Evolutionary conservation across 106 monocot genomes (phyloP), one percentile per base, ranked within the genome.

Genomic region (Dactylorhiza incarnata): DNA sequence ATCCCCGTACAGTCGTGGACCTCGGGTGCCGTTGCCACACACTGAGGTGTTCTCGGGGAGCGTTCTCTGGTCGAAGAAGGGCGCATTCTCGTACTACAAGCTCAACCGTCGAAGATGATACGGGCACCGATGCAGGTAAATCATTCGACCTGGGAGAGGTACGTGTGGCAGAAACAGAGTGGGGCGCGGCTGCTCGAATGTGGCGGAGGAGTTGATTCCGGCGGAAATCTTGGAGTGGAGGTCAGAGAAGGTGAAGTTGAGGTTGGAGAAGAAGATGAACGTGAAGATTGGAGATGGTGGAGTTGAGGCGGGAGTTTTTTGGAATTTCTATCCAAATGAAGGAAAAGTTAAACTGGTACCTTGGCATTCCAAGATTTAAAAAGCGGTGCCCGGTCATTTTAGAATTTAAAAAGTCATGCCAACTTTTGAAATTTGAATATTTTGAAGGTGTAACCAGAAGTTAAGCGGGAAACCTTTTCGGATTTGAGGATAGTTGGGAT

Each of bases 31-130:
- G 72, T 77, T 74, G 73, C 45, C 46, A 77, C 89, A 90, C 3
- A 82, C 15, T 5, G 58, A 78, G 29, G 46, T 68, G 78, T 84
- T 87, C 2, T 87, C 90, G 44, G 73, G 84, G 50, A 72, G 66
- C 20, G 86, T 82, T 23, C 81, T n/a, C 82, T 84, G 79, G 55
- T 90, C 81, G 84, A 76, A 90, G 81, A 90, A 90, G 55, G 48
- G 22, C 19, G 77, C 69, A 82, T 75, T 77, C 80, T 90, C 90
- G 70, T 90, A 90, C 16, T 87, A 73, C 46, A 90, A 79, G 58
- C 83, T 73, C 90, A 90, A 5, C 86, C 89, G 72, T 90, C 86
- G 68, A 48, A 78, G 43, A 84, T 82, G 61, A 45, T 81, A n/a
- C 90, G 82, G 10, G 82, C 90, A 16, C 90, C 90, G 74, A 85